Evolutionary conservation across 208 protist genomes (phyloP).

Genomic region (Angomonas ambiguus): DNA sequence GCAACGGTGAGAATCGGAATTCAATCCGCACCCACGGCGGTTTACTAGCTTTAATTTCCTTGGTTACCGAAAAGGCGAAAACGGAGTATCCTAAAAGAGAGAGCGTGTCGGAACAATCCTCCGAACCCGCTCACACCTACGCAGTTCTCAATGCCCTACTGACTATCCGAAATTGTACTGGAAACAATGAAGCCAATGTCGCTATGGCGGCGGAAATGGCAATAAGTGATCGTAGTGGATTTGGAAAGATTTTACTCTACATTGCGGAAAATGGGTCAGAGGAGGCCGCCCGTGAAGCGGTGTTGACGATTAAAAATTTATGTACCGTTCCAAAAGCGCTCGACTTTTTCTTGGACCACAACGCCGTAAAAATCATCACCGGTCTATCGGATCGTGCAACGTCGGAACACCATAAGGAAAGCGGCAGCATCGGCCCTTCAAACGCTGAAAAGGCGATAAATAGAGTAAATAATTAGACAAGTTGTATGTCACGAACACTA

Average conservation of each 20-base stretch:
- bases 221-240: conserved; percentile 18
- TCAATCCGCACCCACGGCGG: conserved; percentile 70
- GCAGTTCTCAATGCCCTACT: conserved; percentile 79
- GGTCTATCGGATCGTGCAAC: conserved; percentile 55
- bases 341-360: conserved; percentile 40
- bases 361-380: conserved; percentile 40
- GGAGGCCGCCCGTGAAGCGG: conserved; percentile 81
- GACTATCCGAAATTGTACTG: conserved; percentile 77
- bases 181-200: conserved; percentile 65
- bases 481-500: not conserved
- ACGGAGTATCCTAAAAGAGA: conserved; percentile 43
- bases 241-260: conserved; percentile 63
- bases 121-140: conserved; percentile 41
- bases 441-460: conserved; percentile 19
- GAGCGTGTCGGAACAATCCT: conserved; percentile 18
- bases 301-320: conserved; percentile 83
- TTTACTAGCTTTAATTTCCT: conserved; percentile 55
- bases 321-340: conserved; percentile 39
- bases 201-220: conserved; percentile 34
- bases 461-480: not conserved
- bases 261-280: conserved; percentile 78
- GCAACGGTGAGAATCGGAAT: conserved; percentile 79
- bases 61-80: conserved; percentile 59
- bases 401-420: conserved; percentile 53
- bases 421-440: conserved; percentile 69